These are phyloP conservation scores for Aspergillus viridinutans DNA, from an alignment of 2,329 filamentous ascomycete genomes.

Conservation along the genomic window DNA sequence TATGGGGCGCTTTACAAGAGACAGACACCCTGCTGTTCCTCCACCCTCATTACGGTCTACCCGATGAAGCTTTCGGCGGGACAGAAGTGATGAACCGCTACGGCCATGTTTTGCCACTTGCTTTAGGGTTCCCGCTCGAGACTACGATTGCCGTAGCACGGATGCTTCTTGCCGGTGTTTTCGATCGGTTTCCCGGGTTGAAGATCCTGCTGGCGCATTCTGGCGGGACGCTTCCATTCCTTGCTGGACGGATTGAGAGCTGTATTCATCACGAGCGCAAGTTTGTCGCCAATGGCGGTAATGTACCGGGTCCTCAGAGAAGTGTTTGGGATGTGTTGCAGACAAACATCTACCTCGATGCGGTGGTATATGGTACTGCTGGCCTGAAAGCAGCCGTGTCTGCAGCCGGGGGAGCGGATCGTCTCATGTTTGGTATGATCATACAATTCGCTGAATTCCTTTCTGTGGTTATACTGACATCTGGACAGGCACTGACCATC, in stretches of 20 bases:
- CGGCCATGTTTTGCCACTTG: conserved; percentile 81
- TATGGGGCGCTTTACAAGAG: conserved; percentile 66
- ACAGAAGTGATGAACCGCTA: conserved; percentile 65
- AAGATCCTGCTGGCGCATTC: conserved; percentile 80
- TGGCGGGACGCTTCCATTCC: conserved; percentile 81
- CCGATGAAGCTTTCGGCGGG: conserved; percentile 75
- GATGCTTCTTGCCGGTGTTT: conserved; percentile 83
- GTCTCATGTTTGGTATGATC: conserved; percentile 38
- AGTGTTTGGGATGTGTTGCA: conserved; percentile 62
- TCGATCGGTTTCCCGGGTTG: conserved; percentile 67
- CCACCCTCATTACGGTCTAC: conserved; percentile 89
- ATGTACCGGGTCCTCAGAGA: conserved; percentile 55
- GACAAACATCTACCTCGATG: conserved; percentile 82
- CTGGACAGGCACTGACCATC: conserved; percentile 39
- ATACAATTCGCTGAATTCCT: neutral
- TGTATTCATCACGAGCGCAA: conserved; percentile 80
- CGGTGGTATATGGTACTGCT: conserved; percentile 52
- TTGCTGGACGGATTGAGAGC: conserved; percentile 83
- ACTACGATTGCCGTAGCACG: conserved; percentile 85
- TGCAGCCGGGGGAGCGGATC: conserved; percentile 47
- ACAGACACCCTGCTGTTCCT: conserved; percentile 69
- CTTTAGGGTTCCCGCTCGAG: conserved; percentile 84
- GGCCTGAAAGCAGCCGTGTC: conserved; percentile 73
- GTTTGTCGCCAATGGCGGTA: conserved; percentile 60
- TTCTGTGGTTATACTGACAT: conserved; percentile 4